Percentiles rank a stretch among this genome's conserved stretches.
These are phyloP conservation scores for Spergularia marina DNA, from an alignment of 148 eudicot genomes.

Conservation along the genomic window DNA sequence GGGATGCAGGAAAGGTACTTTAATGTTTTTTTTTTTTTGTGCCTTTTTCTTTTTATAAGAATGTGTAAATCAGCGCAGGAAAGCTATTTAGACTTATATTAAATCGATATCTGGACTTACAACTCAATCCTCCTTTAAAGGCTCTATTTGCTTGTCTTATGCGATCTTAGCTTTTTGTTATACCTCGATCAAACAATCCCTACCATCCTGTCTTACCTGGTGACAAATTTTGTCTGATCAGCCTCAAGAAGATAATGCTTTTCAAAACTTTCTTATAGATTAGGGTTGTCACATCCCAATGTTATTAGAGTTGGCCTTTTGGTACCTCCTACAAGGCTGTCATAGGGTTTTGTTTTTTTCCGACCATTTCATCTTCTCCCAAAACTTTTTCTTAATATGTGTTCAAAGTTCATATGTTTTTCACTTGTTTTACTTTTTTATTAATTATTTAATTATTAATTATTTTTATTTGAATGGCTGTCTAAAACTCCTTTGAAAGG, in stretches of 20 bases:
- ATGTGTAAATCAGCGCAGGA: background rate
- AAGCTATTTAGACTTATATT: background rate
- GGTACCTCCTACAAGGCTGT: background rate
- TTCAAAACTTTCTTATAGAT: background rate
- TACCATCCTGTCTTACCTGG: background rate
- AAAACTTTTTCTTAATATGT: too few relatives aligned
- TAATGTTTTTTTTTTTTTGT: background rate
- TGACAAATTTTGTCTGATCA: background rate
- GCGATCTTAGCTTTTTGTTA: background rate
- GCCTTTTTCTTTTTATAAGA: background rate
- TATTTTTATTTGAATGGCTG: too few relatives aligned
- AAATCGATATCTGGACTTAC: too few relatives aligned
- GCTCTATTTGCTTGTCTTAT: background rate
- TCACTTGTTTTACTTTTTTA: too few relatives aligned
- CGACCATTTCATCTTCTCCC: too few relatives aligned
- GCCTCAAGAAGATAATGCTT: background rate
- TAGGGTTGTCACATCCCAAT: background rate
- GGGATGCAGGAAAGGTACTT: conserved; percentile 93
- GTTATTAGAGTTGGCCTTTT: background rate
- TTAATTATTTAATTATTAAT: too few relatives aligned
- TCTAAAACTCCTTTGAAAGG: too few relatives aligned
- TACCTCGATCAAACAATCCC: background rate
- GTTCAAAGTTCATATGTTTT: too few relatives aligned
- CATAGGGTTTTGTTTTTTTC: background rate
- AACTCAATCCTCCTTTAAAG: background rate